Conservation (phyloP, 2,329 filamentous ascomycete genomes). For the Fusarium bactridioides region DNA sequence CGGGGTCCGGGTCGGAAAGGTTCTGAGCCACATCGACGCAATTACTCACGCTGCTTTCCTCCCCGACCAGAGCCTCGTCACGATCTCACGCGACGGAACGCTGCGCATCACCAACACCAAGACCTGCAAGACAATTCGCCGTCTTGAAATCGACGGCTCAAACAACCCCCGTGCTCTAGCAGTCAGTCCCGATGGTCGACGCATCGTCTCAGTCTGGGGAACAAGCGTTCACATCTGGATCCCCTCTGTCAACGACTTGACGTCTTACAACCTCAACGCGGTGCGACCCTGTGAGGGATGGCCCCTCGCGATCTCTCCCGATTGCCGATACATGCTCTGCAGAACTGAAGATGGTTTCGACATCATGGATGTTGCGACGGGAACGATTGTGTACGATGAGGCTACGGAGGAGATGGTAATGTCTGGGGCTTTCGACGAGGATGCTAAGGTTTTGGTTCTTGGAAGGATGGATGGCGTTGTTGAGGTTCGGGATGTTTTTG, state of each 20-base stretch:
- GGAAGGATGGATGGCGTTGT: constrained; percentile 48
- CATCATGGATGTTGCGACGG: constrained; percentile 49
- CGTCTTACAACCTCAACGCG: constrained; percentile 47
- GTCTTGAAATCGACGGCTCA: constrained; percentile 47
- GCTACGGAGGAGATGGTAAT: constrained; percentile 43
- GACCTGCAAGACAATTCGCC: constrained; percentile 47
- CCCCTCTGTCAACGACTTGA: constrained; percentile 44
- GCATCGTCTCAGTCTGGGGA: constrained; percentile 51
- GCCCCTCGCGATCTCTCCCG: constrained; percentile 51
- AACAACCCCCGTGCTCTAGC: constrained; percentile 45
- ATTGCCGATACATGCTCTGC: constrained; percentile 49
- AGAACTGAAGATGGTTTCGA: constrained; percentile 54
- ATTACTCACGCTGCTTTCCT: constrained; percentile 51
- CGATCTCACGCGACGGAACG: constrained; percentile 49
- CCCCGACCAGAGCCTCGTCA: constrained; percentile 45
- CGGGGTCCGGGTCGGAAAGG: constrained; percentile 41
- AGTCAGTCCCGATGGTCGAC: constrained; percentile 45
- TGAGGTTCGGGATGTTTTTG: constrained; percentile 46
- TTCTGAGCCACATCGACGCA: constrained; percentile 47
- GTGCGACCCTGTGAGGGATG: constrained; percentile 50
- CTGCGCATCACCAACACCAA: constrained; percentile 47
- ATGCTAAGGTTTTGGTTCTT: constrained; percentile 44
- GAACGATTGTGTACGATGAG: constrained; percentile 43
- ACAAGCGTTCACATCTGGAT: constrained; percentile 50
- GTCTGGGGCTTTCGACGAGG: constrained; percentile 46